These are phyloP conservation scores for Arthrobotrys conoides DNA, from an alignment of 2,329 filamentous ascomycete species.

Conservation along the genomic window DNA sequence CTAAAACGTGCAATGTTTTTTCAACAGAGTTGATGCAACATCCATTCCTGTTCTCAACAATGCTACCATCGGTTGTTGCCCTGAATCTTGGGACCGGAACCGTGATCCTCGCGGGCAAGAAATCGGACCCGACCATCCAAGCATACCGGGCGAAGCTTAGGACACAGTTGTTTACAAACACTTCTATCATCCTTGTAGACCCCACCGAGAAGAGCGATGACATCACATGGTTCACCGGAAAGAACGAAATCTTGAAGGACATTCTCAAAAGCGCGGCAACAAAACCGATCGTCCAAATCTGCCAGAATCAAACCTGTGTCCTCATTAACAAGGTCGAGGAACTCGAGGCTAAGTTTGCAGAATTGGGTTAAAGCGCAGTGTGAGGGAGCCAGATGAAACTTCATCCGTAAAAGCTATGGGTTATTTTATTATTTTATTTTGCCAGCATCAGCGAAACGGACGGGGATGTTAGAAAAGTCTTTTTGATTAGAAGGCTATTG, in stretches of 20 bases:
- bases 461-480: conserved; percentile 7
- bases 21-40: conserved; percentile 93
- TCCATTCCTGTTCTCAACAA: conserved; percentile 87
- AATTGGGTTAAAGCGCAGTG: conserved; percentile 58
- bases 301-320: conserved; percentile 69
- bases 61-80: conserved; percentile 82
- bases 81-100: conserved; percentile 78
- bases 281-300: conserved; percentile 69
- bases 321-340: conserved; percentile 66
- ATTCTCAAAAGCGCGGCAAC: conserved; percentile 66
- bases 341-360: conserved; percentile 63
- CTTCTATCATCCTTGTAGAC: conserved; percentile 62
- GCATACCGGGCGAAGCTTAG: conserved; percentile 68
- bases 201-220: conserved; percentile 62
- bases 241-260: conserved; percentile 69
- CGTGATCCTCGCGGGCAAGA: conserved; percentile 69
- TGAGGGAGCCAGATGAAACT: background rate
- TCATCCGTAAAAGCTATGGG: conserved; percentile 11
- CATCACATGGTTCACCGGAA: conserved; percentile 69
- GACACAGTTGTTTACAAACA: conserved; percentile 63
- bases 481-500: conserved; percentile 21
- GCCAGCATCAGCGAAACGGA: conserved; percentile 34
- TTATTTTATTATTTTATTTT: conserved; percentile 4
- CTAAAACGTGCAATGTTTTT: conserved; percentile 84
- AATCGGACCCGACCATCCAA: conserved; percentile 66